phyloP scores from a whole-genome alignment of 352 stramenopile species.

The Peronospora destructor region DNA sequence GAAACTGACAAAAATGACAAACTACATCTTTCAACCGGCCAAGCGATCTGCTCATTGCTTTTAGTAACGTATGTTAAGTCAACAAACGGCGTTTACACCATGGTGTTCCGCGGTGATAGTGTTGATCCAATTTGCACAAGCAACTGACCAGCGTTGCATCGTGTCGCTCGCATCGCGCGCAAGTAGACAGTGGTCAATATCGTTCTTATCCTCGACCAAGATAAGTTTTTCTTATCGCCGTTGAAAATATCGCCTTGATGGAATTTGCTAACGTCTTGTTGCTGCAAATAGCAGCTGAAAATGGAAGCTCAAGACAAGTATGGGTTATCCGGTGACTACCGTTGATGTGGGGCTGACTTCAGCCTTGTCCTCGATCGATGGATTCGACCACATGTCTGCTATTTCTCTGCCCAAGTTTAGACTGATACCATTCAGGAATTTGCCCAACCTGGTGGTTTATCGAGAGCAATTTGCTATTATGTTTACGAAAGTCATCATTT shows the following conservation, averaged over 20 bases:
- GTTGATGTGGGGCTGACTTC: constrained; percentile 23
- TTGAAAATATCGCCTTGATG: constrained; percentile 25
- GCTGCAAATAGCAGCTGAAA: constrained; percentile 27
- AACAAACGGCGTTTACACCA: no score
- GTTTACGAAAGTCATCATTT: constrained; percentile 14
- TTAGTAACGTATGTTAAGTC: no score
- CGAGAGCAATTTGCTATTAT: constrained; percentile 3
- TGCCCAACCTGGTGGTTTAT: constrained; percentile 14
- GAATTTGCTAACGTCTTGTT: not conserved
- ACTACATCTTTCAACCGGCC: no score
- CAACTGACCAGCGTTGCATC: no score
- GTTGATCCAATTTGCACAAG: no score
- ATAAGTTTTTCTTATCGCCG: constrained; percentile 20
- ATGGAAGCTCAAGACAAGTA: constrained; percentile 16
- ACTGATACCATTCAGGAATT: constrained; percentile 24
- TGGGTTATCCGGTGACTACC: constrained; percentile 27
- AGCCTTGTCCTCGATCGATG: constrained; percentile 23
- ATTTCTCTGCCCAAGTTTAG: constrained; percentile 5
- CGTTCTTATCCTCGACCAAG: constrained; percentile 92
- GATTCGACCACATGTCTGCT: constrained; percentile 10
- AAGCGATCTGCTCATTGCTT: no score
- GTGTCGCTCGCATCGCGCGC: no score
- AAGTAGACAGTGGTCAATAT: constrained; percentile 84
- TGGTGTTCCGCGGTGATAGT: no score
- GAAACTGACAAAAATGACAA: no score